Base-by-base conservation (phyloP, 2,329 filamentous ascomycete species). In the Huntiella bhutanensis region DNA sequence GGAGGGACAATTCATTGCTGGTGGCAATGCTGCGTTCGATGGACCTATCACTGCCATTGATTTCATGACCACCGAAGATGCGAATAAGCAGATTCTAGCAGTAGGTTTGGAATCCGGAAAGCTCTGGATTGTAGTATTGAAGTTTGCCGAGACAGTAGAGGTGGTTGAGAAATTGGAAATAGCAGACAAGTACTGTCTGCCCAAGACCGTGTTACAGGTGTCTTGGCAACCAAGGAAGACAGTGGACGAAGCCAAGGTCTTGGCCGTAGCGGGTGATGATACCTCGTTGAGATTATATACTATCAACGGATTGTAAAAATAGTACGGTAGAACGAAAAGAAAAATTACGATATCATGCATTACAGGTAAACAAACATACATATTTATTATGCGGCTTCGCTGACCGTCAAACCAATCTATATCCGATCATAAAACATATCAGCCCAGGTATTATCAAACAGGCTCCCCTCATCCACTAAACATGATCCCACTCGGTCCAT, bases 1-100 rank as follows among this genome's bases (percentile, higher is more conserved):
- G 33, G 61, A 55, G 50, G 58, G 54, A 6, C 54, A 53, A n/a
- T 49, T 47, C 37, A 41, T 43, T 16, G 17, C 47, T 11, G 44
- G 34, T 5, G 41, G 37, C 11, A 47, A 68, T 1, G 63, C 82
- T 16, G 55, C 70, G 0, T 64, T 73, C 41, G 68, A 70, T 13
- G 65, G 68, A 15, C 67, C 83, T 0, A 75, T 83, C 3, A 87
- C 82, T 0, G 77, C 82, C 0, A 65, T 88, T 19, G 79, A 82
- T 53, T 82, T 86, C 55, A 57, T 76, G 33, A 55, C 60, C 11
- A 56, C 58, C 34, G n/a, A 2, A 5, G 43, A 47, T 32, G 12
- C 45, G 10, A 48, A 43, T 33, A 50, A 44, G 19, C 48, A 57
- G 10, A 58, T 71, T 16, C 60, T 80, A 1, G 74, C 74, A 0